Percentiles rank a stretch among this genome's conserved stretches.
phyloP scores from a whole-genome alignment of 2,329 filamentous ascomycete genomes.

The Rhinocladiella mackenziei region DNA sequence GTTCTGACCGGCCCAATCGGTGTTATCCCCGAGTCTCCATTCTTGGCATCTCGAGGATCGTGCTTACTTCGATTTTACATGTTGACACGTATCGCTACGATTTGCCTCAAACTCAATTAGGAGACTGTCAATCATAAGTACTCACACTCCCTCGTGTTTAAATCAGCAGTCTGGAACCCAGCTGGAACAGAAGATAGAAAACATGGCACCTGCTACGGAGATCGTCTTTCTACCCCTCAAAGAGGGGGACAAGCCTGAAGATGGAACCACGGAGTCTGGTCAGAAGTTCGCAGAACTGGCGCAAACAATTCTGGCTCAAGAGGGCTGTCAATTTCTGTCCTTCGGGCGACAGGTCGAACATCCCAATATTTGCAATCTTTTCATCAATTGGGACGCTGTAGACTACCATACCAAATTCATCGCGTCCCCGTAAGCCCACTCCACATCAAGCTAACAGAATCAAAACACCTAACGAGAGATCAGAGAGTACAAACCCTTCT shows the following conservation, averaged over 20 bases:
- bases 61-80: too few species aligned
- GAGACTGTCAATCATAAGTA: not conserved
- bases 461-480: not conserved
- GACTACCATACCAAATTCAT: slow-evolving; percentile 31
- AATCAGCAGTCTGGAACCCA: too few species aligned
- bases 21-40: too few species aligned
- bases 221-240: slow-evolving; percentile 16
- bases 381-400: slow-evolving; percentile 32
- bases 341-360: slow-evolving; percentile 30
- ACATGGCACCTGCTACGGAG: slow-evolving; percentile 19
- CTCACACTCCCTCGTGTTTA: not conserved
- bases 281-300: slow-evolving; percentile 24
- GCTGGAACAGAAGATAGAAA: not conserved
- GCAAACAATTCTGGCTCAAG: slow-evolving; percentile 27
- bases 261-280: slow-evolving; percentile 4
- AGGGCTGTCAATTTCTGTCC: slow-evolving; percentile 27
- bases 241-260: slow-evolving; percentile 5
- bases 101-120: too few species aligned
- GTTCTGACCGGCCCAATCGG: too few species aligned
- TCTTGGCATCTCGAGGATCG: too few species aligned
- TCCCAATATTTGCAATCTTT: slow-evolving; percentile 23
- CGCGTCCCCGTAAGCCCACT: slow-evolving; percentile 19
- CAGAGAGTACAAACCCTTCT: slow-evolving; percentile 14
- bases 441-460: not conserved
- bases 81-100: too few species aligned